Evolutionary conservation across 202 grass and related monocot genomes (phyloP), one percentile per base, ranked within the genome.

Genomic region (Brachypodium distachyon): DNA sequence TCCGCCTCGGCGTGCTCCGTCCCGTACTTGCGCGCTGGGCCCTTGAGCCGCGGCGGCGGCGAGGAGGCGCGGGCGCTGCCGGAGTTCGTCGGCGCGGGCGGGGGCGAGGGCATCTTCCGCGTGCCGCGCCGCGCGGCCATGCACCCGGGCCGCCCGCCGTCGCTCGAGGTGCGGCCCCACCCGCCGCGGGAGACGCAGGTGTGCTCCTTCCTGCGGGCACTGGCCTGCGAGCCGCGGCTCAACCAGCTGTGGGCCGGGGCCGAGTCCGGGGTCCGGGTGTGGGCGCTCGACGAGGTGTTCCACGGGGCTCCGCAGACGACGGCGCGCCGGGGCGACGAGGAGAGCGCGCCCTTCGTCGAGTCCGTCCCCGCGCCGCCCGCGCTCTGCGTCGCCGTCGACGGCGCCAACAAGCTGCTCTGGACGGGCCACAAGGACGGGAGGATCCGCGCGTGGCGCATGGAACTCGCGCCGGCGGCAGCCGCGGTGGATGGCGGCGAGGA

Each of bases 391-490:
- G 84, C 77, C 23, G 74, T 85, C 17, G 95, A 98, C 65, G 52
- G 16, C 33, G 89, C 89, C 1, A 86, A 27, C 71, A 43, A 77
- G 53, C 29, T 98, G 4, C 80, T 92, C 17, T 98, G 95, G 95
- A 92, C 89, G 51, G 95, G 91, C 6, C 95, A 98, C 53, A 90
- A 74, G 85, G 95, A 98, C 46, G 95, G 91, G 22, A 95, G 75
- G 82, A 94, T 98, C 40, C 61, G 83, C 31, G 73, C 91, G 3
- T 98, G 95, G 95, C 77, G 80, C 34, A 80, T 89, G 77, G 91
- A 95, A 63, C 68, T 61, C 52, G 55, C 52, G 67, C 41, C 62
- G 41, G 49, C 48, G 36, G 68, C 65, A 4, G 80, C 40, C 12
- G 42, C 25, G 21, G 76, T 78, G 4, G 57, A 21, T 6, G 65